A percentile compares a stretch with the other conserved stretches of the same genome.
phyloP scores from a whole-genome alignment of 371 early-diverging fungal species.

The Blakeslea trispora region DNA sequence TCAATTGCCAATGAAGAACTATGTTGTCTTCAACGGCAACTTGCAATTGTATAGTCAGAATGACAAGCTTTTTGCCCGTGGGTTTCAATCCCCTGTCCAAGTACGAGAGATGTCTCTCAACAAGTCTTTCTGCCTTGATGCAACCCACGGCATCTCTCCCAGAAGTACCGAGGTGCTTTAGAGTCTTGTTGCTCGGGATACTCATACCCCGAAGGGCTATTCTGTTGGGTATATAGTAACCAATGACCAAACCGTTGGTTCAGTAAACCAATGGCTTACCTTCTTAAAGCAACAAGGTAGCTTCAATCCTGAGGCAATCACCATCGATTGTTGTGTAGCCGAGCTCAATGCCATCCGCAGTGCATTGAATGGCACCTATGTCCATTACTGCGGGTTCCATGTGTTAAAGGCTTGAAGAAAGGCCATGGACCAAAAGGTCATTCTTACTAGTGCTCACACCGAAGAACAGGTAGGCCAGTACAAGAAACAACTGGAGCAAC shows the following conservation, averaged over 20 bases:
- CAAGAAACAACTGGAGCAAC: not conserved
- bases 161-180: slow-evolving; percentile 3
- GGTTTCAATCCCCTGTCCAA: not conserved
- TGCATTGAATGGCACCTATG: not conserved
- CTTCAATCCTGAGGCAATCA: not conserved
- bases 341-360: slow-evolving; percentile 32
- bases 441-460: not conserved
- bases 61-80: not conserved
- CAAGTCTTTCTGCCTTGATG: not conserved
- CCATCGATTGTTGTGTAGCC: slow-evolving; percentile 6
- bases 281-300: not conserved
- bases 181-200: not conserved
- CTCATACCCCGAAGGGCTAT: not conserved
- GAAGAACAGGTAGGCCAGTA: not conserved
- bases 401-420: not conserved
- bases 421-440: not conserved
- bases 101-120: not conserved
- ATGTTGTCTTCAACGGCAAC: not conserved
- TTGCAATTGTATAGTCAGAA: not conserved
- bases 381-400: not conserved
- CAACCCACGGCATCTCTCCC: slow-evolving; percentile 2
- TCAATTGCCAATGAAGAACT: not conserved
- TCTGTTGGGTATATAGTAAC: slow-evolving; percentile 13
- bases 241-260: slow-evolving; percentile 8
- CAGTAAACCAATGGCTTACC: not conserved